Base-by-base conservation (phyloP, 139 green algal species). In the Micromonas commoda region DNA sequence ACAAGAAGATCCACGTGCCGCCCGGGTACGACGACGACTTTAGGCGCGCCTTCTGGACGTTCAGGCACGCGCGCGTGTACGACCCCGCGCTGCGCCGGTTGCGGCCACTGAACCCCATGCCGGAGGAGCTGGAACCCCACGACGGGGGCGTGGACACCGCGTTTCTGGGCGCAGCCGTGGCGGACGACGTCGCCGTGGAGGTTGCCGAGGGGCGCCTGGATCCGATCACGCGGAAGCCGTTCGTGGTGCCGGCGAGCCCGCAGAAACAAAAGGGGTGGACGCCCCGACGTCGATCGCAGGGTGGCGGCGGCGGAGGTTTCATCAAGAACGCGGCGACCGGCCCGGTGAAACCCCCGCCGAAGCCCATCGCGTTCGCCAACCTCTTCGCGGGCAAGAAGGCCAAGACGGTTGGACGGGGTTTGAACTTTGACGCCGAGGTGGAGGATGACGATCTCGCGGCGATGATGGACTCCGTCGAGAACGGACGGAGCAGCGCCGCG, bases 41-140 rank as follows among this genome's bases (percentile, higher is more conserved):
- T 77, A 89, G 96, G 84, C 84, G 87, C 23, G 93, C 93, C 2
- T 51, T 98, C 4, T 96, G 92, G 89, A 92, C 91, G 6, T 99
- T 97, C 86, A 79, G 84, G 35, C 93, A 99, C 84, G 89, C 95
- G 84, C 78, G 89, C 5, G 91, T 98, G 60, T 98, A 84, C 79
- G 93, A 91, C 81, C 80, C 86, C 0, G 2, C 31, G 0, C 23
- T 16, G 3, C 31, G 77, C 32, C 34, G 33, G 19, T 24, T 92
- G 37, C 83, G 91, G 39, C 88, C 93, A 83, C 79, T 98, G 71
- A 80, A 61, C 28, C 87, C 88, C 23, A 77, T 96, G 61, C 86
- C 86, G 0, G 51, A 78, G 1, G 85, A 79, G 3, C 80, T 81
- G 13, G 85, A 82, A n/a, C n/a, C n/a, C n/a, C n/a, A n/a, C 32